A percentile compares a stretch with the other conserved stretches of the same genome.
phyloP scores from a whole-genome alignment of 169 alveolate species.

The Babesia microti region DNA sequence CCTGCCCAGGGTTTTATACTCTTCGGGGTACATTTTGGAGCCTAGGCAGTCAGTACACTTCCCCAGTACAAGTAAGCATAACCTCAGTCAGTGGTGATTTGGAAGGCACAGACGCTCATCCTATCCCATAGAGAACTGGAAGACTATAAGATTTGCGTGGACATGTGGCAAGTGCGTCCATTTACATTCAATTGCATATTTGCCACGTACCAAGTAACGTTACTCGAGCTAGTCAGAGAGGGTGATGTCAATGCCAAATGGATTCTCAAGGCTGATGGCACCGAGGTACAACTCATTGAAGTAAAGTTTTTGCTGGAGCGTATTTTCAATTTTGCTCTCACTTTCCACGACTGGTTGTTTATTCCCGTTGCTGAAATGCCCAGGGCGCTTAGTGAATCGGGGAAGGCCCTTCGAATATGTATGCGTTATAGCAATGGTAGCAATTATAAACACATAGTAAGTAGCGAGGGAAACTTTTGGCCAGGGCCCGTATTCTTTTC shows the following conservation, averaged over 20 bases:
- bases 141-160: constrained; percentile 55
- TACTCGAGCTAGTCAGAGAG: constrained; percentile 45
- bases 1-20: too few relatives aligned
- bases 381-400: constrained; percentile 10
- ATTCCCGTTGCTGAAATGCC: constrained; percentile 50
- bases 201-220: constrained; percentile 55
- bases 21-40: too few relatives aligned
- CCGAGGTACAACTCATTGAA: constrained; percentile 32
- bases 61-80: too few relatives aligned
- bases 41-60: too few relatives aligned
- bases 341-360: constrained; percentile 67
- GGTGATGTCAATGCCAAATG: constrained; percentile 2
- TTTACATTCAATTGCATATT: constrained; percentile 56
- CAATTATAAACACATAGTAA: constrained; percentile 29
- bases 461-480: constrained; percentile 51
- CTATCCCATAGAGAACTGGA: constrained; percentile 67
- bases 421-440: constrained; percentile 41
- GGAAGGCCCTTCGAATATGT: constrained; percentile 50
- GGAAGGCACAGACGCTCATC: constrained; percentile 51
- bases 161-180: constrained; percentile 64
- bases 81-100: constrained; percentile 55
- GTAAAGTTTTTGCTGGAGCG: constrained; percentile 54
- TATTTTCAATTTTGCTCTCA: constrained; percentile 56
- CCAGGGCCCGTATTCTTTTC: constrained; percentile 55
- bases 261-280: constrained; percentile 6